Evolutionary conservation across 352 stramenopile species (phyloP).

Genomic region (Phytopythium boreale): DNA sequence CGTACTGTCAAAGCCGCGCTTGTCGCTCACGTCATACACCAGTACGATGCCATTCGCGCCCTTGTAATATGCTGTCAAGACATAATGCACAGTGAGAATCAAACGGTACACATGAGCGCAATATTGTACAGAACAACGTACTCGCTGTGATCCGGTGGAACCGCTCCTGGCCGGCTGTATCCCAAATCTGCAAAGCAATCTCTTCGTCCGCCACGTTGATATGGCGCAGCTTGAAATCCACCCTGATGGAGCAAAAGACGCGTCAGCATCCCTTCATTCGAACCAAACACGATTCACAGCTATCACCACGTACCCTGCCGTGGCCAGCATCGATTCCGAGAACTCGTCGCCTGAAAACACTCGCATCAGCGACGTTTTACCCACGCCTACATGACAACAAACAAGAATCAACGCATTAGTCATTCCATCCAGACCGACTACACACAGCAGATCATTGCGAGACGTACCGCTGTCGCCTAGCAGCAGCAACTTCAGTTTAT

Average conservation of each 20-base stretch:
- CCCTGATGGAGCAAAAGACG: constrained; percentile 29
- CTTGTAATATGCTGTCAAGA: constrained; percentile 89
- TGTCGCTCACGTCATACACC: constrained; percentile 92
- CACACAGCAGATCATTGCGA: not conserved
- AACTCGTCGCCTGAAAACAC: constrained; percentile 92
- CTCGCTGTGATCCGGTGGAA: constrained; percentile 93
- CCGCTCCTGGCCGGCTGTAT: constrained; percentile 92
- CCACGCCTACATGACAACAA: constrained; percentile 51
- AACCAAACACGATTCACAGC: not conserved
- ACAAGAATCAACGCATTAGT: constrained; percentile 11
- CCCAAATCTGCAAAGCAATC: constrained; percentile 92
- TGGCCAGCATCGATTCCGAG: constrained; percentile 87
- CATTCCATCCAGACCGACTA: not conserved
- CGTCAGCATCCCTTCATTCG: constrained; percentile 4
- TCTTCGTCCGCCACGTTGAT: constrained; percentile 83
- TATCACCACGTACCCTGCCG: constrained; percentile 71
- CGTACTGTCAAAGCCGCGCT: constrained; percentile 91
- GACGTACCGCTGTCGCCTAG: constrained; percentile 84
- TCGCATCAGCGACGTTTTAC: constrained; percentile 93
- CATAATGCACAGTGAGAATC: constrained; percentile 1
- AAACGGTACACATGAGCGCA: not conserved
- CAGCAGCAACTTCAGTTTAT: constrained; percentile 90
- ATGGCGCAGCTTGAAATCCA: constrained; percentile 93
- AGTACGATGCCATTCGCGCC: constrained; percentile 92
- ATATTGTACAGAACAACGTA: constrained; percentile 30